Percentiles rank a stretch among this genome's conserved stretches.
Evolutionary conservation across 2,329 filamentous ascomycete genomes (phyloP).

Genomic region (Gremmenia infestans): DNA sequence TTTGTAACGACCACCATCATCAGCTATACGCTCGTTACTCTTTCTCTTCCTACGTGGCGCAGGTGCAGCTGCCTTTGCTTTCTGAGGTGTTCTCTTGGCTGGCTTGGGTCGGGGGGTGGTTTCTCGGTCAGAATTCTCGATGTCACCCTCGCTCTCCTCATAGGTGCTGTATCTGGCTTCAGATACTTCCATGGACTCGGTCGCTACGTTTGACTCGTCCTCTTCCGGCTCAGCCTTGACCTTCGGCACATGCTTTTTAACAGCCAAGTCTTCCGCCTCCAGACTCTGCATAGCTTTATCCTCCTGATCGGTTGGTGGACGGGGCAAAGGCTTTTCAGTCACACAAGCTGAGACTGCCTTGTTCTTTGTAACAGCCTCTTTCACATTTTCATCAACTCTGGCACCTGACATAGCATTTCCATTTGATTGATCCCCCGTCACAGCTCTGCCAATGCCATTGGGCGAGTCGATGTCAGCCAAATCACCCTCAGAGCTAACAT

Average conservation of each 20-base stretch:
- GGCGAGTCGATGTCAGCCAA: conserved; percentile 7
- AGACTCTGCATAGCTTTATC: conserved; percentile 4
- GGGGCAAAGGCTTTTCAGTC: background rate
- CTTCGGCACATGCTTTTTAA: background rate
- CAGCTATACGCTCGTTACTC: conserved; percentile 11
- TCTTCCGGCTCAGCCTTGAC: background rate
- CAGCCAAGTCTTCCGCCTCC: background rate
- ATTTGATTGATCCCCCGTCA: conserved; percentile 9
- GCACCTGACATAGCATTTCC: conserved; percentile 2
- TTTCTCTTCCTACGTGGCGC: conserved; percentile 15
- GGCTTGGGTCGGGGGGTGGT: conserved; percentile 2
- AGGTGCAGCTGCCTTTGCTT: conserved; percentile 8
- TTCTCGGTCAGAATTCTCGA: conserved; percentile 1
- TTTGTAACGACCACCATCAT: conserved; percentile 21
- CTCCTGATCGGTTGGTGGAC: background rate
- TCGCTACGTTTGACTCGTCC: background rate
- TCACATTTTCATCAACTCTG: background rate
- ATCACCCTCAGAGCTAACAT: conserved; percentile 20
- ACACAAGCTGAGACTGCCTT: background rate
- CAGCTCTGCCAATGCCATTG: conserved; percentile 15
- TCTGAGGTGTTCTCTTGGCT: background rate
- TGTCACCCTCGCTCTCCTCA: background rate
- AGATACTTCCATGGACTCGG: background rate
- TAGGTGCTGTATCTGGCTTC: background rate
- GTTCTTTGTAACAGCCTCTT: background rate